A percentile compares a stretch with the other conserved stretches of the same genome.
Conservation (phyloP, 805 yeast genomes). For the Saturnispora mendoncae region DNA sequence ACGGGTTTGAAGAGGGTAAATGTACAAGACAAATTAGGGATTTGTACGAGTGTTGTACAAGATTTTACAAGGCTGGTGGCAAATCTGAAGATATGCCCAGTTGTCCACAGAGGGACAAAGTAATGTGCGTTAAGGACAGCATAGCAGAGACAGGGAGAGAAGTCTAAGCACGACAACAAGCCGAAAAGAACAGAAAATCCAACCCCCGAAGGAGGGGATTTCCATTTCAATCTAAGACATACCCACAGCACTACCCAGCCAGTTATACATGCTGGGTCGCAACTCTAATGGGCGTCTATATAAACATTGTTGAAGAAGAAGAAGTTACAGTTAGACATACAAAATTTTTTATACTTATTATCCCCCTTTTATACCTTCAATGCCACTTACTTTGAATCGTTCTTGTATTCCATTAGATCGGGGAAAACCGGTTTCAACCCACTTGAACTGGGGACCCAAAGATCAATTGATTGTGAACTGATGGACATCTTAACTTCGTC, state of each 20-base stretch:
- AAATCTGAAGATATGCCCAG: slow-evolving; percentile 50
- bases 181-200: slow-evolving; percentile 40
- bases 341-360: slow-evolving; percentile 13
- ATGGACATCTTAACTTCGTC: slow-evolving; percentile 48
- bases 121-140: slow-evolving; percentile 72
- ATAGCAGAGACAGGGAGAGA: slow-evolving; percentile 36
- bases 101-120: slow-evolving; percentile 46
- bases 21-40: slow-evolving; percentile 64
- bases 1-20: slow-evolving; percentile 61
- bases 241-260: slow-evolving; percentile 80
- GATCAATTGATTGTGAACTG: slow-evolving; percentile 45
- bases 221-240: slow-evolving; percentile 59
- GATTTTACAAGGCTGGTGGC: slow-evolving; percentile 55
- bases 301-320: slow-evolving; percentile 25
- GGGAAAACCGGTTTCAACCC: slow-evolving; percentile 45
- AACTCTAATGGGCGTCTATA: slow-evolving; percentile 82
- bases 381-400: slow-evolving; percentile 1
- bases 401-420: slow-evolving; percentile 52
- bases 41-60: slow-evolving; percentile 66
- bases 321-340: neutral
- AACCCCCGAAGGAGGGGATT: neutral
- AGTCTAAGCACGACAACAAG: slow-evolving; percentile 44
- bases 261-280: slow-evolving; percentile 44
- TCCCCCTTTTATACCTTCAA: too few species aligned
- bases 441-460: slow-evolving; percentile 53